Evolutionary conservation across 257 asterid genomes (phyloP), one percentile per base, ranked within the genome.

Genomic region (Nicotiana benthamiana): DNA sequence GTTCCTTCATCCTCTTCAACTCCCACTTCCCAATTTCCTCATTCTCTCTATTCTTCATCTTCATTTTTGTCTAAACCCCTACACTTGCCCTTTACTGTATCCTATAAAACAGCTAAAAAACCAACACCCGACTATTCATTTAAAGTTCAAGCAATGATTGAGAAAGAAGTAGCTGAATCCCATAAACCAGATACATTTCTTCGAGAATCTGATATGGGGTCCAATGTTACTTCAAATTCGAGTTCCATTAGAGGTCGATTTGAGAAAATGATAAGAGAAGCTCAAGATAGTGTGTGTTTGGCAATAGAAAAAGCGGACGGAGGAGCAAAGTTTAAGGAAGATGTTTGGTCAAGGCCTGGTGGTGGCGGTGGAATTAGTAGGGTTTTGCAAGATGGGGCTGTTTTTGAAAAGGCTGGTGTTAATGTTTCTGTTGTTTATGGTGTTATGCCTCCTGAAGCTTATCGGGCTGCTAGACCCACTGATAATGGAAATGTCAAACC

Each of bases 311-410:
- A 91, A 22, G 92, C 79, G 11, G 97, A 95, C 75, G 93, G 92
- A 24, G 95, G 92, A 2, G 93, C 86, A 12, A 90, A 86, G 84
- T 93, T 93, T 82, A 90, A 89, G 90, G 97, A 95, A 79, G 98
- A 95, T 80, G 97, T 92, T 15, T 95, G 99, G 99, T 92, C 97
- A 3, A 89, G 99, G 82, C 97, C 98, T 27, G 99, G 99, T 12
- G 99, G 99, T 5, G 99, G 99, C 36, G 99, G 99, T n/a, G 99
- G 99, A 5, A 95, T 95, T 82, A 93, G 98, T 85, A 87, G 99
- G 84, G 99, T 95, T 57, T 82, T 96, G 86, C 99, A 96, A 87
- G 94, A 92, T 83, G 99, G 99, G 9, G 87, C 88, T 53, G 90
- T 96, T 63, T 96, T 93, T 92, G 99, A 95, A 59, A 95, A 95